Evolutionary conservation across 1,284 basidiomycete species (phyloP).

Genomic region (Sporisorium sorghi): DNA sequence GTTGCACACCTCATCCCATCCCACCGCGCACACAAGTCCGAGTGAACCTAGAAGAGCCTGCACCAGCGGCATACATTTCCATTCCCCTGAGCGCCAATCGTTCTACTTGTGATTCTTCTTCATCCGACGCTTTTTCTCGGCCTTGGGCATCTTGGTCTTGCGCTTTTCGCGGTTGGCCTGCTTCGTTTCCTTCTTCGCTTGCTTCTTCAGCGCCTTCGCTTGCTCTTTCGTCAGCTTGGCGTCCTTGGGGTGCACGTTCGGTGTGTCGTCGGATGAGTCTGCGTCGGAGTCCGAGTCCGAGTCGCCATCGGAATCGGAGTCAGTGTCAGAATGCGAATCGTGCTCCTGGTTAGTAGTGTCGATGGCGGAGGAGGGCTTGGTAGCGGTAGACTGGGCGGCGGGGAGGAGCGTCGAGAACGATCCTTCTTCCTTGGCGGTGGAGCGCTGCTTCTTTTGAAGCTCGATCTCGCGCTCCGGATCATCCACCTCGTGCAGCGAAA

Average conservation of each 20-base stretch:
- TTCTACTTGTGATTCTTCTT: slow-evolving; percentile 60
- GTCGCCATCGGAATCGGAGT: slow-evolving; percentile 8
- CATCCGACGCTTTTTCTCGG: slow-evolving; percentile 63
- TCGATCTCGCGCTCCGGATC: slow-evolving; percentile 66
- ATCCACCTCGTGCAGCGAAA: slow-evolving; percentile 65
- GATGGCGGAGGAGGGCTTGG: not conserved
- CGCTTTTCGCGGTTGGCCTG: slow-evolving; percentile 60
- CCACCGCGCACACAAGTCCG: too few relatives aligned
- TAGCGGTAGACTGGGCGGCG: not conserved
- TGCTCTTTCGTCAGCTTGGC: slow-evolving; percentile 47
- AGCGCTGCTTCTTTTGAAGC: slow-evolving; percentile 16
- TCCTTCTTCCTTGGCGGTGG: not conserved
- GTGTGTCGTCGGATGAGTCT: slow-evolving; percentile 7
- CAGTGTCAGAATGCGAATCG: not conserved
- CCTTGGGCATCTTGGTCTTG: slow-evolving; percentile 68
- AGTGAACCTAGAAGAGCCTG: too few relatives aligned
- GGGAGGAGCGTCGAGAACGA: not conserved
- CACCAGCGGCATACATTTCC: too few relatives aligned
- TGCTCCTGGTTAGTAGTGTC: not conserved
- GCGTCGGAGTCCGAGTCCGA: slow-evolving; percentile 18
- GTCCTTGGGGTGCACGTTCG: slow-evolving; percentile 34
- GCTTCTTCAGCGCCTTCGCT: slow-evolving; percentile 42
- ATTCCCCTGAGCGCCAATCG: too few relatives aligned
- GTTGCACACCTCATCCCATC: too few relatives aligned
- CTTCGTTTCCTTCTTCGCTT: slow-evolving; percentile 59